Evolutionary conservation across 129 eudicot species (phyloP).

Genomic region (Glebionis coronaria): DNA sequence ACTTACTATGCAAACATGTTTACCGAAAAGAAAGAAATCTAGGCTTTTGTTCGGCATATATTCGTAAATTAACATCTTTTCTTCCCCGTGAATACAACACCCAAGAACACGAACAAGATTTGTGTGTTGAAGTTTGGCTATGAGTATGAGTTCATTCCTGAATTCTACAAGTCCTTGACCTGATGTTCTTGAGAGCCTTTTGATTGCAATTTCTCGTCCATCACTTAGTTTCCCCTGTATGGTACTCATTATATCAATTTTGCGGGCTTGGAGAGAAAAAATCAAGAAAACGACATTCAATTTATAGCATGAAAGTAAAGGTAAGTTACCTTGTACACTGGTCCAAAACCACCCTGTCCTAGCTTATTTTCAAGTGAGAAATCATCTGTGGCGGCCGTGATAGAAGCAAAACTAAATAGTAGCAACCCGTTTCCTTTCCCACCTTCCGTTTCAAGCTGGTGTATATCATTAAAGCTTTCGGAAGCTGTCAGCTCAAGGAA

Average conservation of each 20-base stretch:
- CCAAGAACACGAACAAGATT: no score
- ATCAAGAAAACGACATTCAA: not conserved
- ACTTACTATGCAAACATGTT: no score
- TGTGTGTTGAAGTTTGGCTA: slow-evolving; percentile 29
- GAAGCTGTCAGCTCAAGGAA: slow-evolving; percentile 34
- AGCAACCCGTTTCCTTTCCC: slow-evolving; percentile 32
- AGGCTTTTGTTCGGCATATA: no score
- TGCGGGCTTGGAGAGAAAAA: not conserved
- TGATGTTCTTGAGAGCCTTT: slow-evolving; percentile 44
- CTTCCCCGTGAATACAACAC: no score
- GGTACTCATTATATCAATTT: not conserved
- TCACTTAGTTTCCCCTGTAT: slow-evolving; percentile 33
- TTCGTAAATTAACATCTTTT: no score
- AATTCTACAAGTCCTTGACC: slow-evolving; percentile 47
- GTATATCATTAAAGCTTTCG: slow-evolving; percentile 30
- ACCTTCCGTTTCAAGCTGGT: slow-evolving; percentile 19
- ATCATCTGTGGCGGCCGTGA: slow-evolving; percentile 33
- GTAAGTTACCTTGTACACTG: slow-evolving; percentile 43
- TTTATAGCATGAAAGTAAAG: not conserved
- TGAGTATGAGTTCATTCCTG: slow-evolving; percentile 40
- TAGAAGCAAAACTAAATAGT: slow-evolving; percentile 32
- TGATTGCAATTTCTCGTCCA: slow-evolving; percentile 39
- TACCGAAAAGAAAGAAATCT: no score
- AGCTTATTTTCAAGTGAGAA: slow-evolving; percentile 44
- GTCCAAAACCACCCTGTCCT: slow-evolving; percentile 58